Evolutionary conservation across 2,329 filamentous ascomycete species (phyloP), one percentile per base, ranked within the genome.

Genomic region (Botryotinia narcissicola): DNA sequence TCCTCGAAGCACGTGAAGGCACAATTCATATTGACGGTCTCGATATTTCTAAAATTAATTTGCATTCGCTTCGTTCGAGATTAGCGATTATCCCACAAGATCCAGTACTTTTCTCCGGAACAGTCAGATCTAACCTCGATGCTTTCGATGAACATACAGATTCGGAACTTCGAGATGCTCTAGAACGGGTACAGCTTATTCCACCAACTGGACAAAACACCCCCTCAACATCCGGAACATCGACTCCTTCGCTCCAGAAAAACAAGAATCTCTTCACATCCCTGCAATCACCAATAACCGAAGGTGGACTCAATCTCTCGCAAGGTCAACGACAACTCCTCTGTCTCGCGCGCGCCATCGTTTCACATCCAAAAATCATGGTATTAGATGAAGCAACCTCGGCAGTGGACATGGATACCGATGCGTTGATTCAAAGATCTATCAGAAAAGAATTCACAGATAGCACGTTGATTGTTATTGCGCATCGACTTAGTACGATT

Each of bases 21-120:
- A 87, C 82, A 22, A 90, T 95, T 75, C 80, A 85, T 73, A 92
- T 95, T 75, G 93, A 95, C 78, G 92, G 92, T 0, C 77, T 93
- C 20, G 92, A 95, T 78, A 92, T 94, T 70, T 90, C 91, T 35
- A 91, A 88, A 78, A 88, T 95, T 78, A 88, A 87, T 71, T 85
- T 95, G 0, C 86, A 91, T 73, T 89, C 92, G 72, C 84, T 96
- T 18, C 88, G 93, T 37, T 91, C 89, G n/a, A 87, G 92, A 0
- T 83, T 96, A 0, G 91, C 92, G 54, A 95, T 96, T 77, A 95
- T 96, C 71, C 93, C 93, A 1, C 92, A 94, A 82, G 93, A 95
- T 77, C 93, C 93, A 0, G 92, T 95, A 1, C 86, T 96, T 10
- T 95, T 96, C 83, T 93, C 91, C 0, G 93, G 93, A 35, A 94